Evolutionary conservation across 1,284 basidiomycete species (phyloP).

Genomic region (Gomphus bonarii): DNA sequence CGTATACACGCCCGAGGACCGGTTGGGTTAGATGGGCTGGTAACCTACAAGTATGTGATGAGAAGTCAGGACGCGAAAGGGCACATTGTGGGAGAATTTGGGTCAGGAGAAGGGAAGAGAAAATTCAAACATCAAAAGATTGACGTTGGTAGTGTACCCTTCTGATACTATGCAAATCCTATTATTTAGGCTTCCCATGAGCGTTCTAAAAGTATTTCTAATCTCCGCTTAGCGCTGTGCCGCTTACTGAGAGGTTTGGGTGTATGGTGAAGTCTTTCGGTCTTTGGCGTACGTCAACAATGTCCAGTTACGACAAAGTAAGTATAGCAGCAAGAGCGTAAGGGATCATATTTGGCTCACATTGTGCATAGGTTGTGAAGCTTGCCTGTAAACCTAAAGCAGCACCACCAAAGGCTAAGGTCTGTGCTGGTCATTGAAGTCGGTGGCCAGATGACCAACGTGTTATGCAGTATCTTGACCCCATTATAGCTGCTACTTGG

Average conservation of each 20-base stretch:
- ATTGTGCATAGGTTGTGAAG: constrained; percentile 58
- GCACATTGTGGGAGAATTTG: constrained; percentile 76
- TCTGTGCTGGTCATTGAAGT: constrained; percentile 22
- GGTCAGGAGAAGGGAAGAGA: constrained; percentile 61
- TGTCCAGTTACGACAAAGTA: constrained; percentile 11
- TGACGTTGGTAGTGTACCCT: constrained; percentile 6
- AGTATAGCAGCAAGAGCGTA: background rate
- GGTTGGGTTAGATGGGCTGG: constrained; percentile 90
- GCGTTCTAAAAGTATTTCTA: background rate
- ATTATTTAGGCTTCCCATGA: background rate
- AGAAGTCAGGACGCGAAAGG: constrained; percentile 62
- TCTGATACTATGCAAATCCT: background rate
- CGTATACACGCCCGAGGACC: constrained; percentile 96
- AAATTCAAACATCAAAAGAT: constrained; percentile 64
- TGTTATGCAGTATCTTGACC: constrained; percentile 61
- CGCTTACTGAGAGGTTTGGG: background rate
- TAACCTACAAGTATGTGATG: constrained; percentile 92
- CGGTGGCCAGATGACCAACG: constrained; percentile 4
- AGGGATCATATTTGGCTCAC: background rate
- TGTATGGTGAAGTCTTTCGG: constrained; percentile 2
- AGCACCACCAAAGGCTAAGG: constrained; percentile 88
- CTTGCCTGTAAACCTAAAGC: constrained; percentile 92
- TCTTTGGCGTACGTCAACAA: constrained; percentile 6
- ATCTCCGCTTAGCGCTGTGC: constrained; percentile 8
- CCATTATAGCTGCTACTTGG: constrained; percentile 92